Evolutionary conservation across 768 basidiomycete species (phyloP).

Genomic region (Rhodotorula kratochvilovae): DNA sequence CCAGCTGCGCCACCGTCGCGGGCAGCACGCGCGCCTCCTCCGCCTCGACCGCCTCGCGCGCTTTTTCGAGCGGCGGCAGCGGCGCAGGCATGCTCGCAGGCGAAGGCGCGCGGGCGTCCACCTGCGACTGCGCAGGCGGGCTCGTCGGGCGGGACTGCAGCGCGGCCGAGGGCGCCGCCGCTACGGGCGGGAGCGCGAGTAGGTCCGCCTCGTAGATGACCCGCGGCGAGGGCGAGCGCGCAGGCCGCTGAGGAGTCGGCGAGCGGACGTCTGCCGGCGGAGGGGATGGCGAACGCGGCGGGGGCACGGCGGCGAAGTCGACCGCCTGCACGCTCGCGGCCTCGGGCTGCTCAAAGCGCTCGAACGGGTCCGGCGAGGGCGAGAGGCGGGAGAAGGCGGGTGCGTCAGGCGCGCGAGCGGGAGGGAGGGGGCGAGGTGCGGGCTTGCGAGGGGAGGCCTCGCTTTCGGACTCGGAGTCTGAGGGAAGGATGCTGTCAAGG

Average conservation of each 20-base stretch:
- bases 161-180: background rate
- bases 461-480: conserved; percentile 22
- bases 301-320: background rate
- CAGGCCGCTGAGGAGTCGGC: background rate
- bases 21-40: background rate
- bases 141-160: background rate
- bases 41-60: conserved; percentile 1
- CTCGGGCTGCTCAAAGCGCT: background rate
- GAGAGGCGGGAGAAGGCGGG: background rate
- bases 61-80: conserved; percentile 4
- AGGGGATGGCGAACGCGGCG: background rate
- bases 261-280: background rate
- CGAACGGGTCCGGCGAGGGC: conserved; percentile 9
- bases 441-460: background rate
- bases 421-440: background rate
- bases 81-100: background rate
- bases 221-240: background rate
- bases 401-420: background rate
- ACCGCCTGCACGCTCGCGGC: background rate
- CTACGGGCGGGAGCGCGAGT: background rate
- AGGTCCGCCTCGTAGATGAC: background rate
- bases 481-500: conserved; percentile 20
- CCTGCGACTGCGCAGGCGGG: background rate
- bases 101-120: background rate
- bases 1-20: background rate